Evolutionary conservation across 345 rosid species (phyloP).

Genomic region (Gossypium raimondii): DNA sequence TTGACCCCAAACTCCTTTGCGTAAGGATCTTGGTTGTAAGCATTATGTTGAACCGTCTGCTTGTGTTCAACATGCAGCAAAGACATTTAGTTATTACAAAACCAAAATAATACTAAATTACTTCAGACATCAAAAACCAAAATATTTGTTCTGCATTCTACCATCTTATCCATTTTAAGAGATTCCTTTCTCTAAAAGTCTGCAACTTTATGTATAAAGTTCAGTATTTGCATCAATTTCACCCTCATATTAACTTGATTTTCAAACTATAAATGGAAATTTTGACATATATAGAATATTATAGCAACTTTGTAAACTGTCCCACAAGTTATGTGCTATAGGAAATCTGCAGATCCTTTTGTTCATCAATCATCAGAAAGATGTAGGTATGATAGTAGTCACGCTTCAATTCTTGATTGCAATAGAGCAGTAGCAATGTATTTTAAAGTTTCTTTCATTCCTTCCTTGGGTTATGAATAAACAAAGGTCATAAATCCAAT

Average conservation of each 20-base stretch:
- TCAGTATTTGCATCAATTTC: background rate
- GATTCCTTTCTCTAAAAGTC: background rate
- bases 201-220: background rate
- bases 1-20: constrained; percentile 95
- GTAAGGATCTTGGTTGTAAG: constrained; percentile 88
- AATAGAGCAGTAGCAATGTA: background rate
- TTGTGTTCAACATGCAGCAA: constrained; percentile 9
- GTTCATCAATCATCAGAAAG: background rate
- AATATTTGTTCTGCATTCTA: background rate
- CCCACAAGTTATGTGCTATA: background rate
- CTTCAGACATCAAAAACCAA: background rate
- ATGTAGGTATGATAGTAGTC: background rate
- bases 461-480: background rate
- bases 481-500: background rate
- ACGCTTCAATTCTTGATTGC: background rate
- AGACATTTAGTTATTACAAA: background rate
- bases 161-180: background rate
- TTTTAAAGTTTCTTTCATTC: constrained; percentile 2
- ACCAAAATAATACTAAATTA: background rate
- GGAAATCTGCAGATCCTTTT: background rate
- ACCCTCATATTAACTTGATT: background rate
- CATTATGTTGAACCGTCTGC: constrained; percentile 88
- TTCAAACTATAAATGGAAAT: background rate
- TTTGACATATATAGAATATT: background rate
- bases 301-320: constrained; percentile 8